Base-by-base conservation (phyloP, 2,329 filamentous ascomycete species). In the Paracoccidioides brasiliensis region DNA sequence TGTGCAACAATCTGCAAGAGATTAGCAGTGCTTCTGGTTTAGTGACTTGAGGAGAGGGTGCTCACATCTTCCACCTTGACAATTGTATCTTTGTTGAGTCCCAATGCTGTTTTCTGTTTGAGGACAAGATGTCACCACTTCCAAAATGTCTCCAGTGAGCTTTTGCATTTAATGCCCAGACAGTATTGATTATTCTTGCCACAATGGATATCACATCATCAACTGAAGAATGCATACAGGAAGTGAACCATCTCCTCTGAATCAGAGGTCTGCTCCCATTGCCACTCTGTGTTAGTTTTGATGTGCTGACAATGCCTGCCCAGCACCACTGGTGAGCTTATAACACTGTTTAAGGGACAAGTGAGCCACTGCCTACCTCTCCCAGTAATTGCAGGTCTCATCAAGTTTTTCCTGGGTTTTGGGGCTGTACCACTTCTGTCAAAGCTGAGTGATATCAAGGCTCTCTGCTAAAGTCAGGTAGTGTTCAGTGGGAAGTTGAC, bases 181-280 rank as follows among this genome's bases (percentile, higher is more conserved):
- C 51, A 58, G 28, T 57, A 42, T 44, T 55, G 54, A n/a, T 55
- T 50, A 46, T 60, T 57, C 55, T 63, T 59, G 35, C 60, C 55
- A 40, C 53, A 41, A 53, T 55, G 55, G 55, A 62, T 44, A 45
- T 60, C 43, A 53, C 55, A 67, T 32, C 50, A 45, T 59, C 56
- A 67, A 41, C 33, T 37, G 50, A 60, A 55, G 64, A 65, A 57
- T 3, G 54, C 57, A 40, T 65, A 63, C 0, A 69, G 54, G 54
- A 67, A 67, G 33, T 57, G 55, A 40, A 67, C 53, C 7, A 58
- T 66, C 57, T 66, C 49, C 40, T 68, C 60, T 10, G 58, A 64
- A 57, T 67, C 56, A 28, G 59, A 68, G 50, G 67, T 55, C 55
- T 15, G 61, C 10, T 33, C 44, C 10, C 59, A 62, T 57, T 42